Percentiles rank a stretch among this genome's conserved stretches.
phyloP scores from a whole-genome alignment of 148 eudicot species.

The Chenopodium formosanum region DNA sequence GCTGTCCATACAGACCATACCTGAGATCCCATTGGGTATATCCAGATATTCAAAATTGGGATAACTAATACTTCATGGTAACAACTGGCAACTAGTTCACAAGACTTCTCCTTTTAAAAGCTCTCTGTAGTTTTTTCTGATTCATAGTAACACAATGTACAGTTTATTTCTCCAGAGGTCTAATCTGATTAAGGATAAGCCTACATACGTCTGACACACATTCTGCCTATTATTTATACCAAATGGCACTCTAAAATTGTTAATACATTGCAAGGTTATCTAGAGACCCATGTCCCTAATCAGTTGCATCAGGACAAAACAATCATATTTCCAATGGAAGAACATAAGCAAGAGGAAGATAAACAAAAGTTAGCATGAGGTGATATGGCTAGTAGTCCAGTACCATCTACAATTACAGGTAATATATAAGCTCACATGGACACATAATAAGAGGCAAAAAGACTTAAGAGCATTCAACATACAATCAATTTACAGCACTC shows the following conservation, averaged over 20 bases:
- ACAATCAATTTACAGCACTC: not conserved
- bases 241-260: not conserved
- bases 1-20: not conserved
- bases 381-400: not conserved
- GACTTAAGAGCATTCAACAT: not conserved
- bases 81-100: not conserved
- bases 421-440: not conserved
- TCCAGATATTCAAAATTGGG: not conserved
- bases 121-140: not conserved
- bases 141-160: not conserved
- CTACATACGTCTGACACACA: not conserved
- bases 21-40: not conserved
- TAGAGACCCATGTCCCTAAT: not conserved
- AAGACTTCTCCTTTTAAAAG: not conserved
- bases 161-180: not conserved
- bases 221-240: not conserved
- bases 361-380: not conserved
- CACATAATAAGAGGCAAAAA: not conserved
- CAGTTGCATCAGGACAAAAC: not conserved
- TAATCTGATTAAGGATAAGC: constrained; percentile 5
- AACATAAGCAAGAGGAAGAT: not conserved
- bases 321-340: not conserved
- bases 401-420: not conserved
- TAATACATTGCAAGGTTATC: not conserved
- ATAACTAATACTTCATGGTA: not conserved